A percentile compares a stretch with the other conserved stretches of the same genome.
phyloP scores from a whole-genome alignment of 2,329 filamentous ascomycete genomes.

The Cercospora sp. region DNA sequence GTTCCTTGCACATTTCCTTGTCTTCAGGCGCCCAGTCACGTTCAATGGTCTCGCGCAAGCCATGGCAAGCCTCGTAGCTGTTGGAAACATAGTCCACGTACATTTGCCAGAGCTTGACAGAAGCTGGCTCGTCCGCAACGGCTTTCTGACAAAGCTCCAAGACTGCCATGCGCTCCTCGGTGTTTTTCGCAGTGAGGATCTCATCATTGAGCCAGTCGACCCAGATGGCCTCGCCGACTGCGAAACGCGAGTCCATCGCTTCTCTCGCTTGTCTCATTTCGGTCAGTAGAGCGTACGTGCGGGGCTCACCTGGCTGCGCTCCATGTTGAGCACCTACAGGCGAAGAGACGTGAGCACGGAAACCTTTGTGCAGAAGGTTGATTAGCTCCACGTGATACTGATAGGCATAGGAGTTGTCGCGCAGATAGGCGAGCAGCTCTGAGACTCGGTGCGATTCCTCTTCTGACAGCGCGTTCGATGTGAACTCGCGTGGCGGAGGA shows the following conservation, averaged over 20 bases:
- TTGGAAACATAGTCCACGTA: slow-evolving; percentile 78
- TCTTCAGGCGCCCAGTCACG: slow-evolving; percentile 63
- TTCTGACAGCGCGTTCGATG: slow-evolving; percentile 45
- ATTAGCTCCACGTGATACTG: slow-evolving; percentile 51
- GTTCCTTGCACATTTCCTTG: slow-evolving; percentile 64
- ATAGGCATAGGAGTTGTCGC: slow-evolving; percentile 52
- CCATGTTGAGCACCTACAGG: slow-evolving; percentile 27
- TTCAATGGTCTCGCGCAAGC: slow-evolving; percentile 51
- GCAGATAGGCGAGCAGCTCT: slow-evolving; percentile 46
- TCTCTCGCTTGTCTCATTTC: slow-evolving; percentile 54
- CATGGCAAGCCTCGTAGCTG: slow-evolving; percentile 65
- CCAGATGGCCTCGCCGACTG: slow-evolving; percentile 76
- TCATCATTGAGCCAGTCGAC: slow-evolving; percentile 74
- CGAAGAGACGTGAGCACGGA: slow-evolving; percentile 44
- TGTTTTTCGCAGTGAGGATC: slow-evolving; percentile 58
- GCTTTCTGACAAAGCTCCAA: slow-evolving; percentile 73
- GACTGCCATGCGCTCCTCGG: slow-evolving; percentile 67
- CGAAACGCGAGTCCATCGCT: slow-evolving; percentile 63
- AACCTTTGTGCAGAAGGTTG: slow-evolving; percentile 50
- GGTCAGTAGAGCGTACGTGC: slow-evolving; percentile 46
- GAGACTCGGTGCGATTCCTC: slow-evolving; percentile 47
- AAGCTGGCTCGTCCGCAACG: slow-evolving; percentile 69
- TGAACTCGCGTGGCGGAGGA: slow-evolving; percentile 46
- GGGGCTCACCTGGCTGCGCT: slow-evolving; percentile 36
- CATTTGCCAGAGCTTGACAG: slow-evolving; percentile 70